Percentiles rank a stretch among this genome's conserved stretches.
phyloP scores from a whole-genome alignment of 306 rosid genomes.

The Malus sieversii region DNA sequence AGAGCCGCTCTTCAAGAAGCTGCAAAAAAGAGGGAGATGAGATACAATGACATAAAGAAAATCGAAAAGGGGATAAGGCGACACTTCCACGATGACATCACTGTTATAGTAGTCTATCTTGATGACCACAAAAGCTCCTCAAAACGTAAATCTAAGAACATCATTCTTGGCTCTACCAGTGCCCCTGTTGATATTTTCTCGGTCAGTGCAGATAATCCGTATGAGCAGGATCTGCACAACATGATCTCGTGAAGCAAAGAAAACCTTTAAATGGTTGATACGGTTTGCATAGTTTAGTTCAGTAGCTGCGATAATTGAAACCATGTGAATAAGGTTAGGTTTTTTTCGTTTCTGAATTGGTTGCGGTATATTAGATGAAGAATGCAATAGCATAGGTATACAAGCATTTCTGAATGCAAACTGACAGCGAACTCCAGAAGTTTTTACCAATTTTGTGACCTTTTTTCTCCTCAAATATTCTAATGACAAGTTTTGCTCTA shows the following conservation, averaged over 20 bases:
- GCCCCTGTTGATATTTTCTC: slow-evolving; percentile 87
- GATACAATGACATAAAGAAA: slow-evolving; percentile 78
- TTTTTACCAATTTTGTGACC: slow-evolving; percentile 1
- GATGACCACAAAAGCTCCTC: slow-evolving; percentile 54
- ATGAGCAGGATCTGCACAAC: slow-evolving; percentile 30
- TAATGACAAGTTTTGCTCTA: neutral
- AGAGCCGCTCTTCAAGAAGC: slow-evolving; percentile 80
- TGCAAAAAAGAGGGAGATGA: slow-evolving; percentile 88
- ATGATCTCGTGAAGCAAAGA: slow-evolving; percentile 25
- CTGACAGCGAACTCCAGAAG: neutral
- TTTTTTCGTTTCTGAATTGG: neutral
- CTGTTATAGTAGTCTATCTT: slow-evolving; percentile 77
- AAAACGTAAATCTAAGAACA: slow-evolving; percentile 29
- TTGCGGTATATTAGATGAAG: neutral
- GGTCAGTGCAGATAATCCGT: slow-evolving; percentile 34
- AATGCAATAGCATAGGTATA: neutral
- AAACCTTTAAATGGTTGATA: neutral
- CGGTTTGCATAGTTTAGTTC: slow-evolving; percentile 2
- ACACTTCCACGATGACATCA: slow-evolving; percentile 85
- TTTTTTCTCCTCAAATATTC: neutral
- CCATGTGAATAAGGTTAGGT: neutral
- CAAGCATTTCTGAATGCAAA: neutral
- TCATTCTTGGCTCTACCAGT: slow-evolving; percentile 43
- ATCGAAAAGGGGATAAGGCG: slow-evolving; percentile 77
- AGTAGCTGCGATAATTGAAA: neutral